Evolutionary conservation across 306 rosid species (phyloP), one percentile per base, ranked within the genome.

Genomic region (Vigna reflexopilosa): DNA sequence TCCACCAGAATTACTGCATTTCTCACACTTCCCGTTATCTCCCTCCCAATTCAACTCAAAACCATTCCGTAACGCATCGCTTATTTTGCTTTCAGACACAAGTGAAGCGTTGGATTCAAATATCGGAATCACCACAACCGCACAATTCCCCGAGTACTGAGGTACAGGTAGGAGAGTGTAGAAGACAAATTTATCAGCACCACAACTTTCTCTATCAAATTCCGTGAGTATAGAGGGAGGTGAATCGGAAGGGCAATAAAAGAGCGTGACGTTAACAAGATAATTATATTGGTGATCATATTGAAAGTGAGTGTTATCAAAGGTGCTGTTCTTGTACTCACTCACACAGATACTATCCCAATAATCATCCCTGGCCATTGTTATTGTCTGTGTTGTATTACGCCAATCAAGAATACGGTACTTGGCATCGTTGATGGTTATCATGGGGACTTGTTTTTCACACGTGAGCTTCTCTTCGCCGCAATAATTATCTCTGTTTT

Each of bases 351-450:
- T 19, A 19, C 19, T 2, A 9, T 0, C 0, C 50, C 15, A 67
- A 5, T 32, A 83, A 56, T 80, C 87, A 0, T 86, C 89, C 16
- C 87, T 73, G 0, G 83, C 84, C 0, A 86, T 71, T 3, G 24
- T 70, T 34, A 86, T 82, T 52, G 0, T 48, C 7, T 65, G 16
- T 17, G 44, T 4, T 2, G 4, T 2, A 0, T 5, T 0, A 2
- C 8, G 0, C 81, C 80, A 83, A 0, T 0, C 1, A 69, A 78
- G 49, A 75, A 86, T 66, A 48, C 84, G 72, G 11, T 86, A 86
- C 24, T 16, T 78, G 32, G 58, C 14, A 3, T 1, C 0, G 8
- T 13, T 3, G 26, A 86, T 12, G 26, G 15, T 69, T 1, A 83
- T 56, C 36, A 22, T 81, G 8, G 72, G n/a, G 7, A 42, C 22